phyloP scores from a whole-genome alignment of 2,329 filamentous ascomycete species.

The Chalaropsis thielavioides region DNA sequence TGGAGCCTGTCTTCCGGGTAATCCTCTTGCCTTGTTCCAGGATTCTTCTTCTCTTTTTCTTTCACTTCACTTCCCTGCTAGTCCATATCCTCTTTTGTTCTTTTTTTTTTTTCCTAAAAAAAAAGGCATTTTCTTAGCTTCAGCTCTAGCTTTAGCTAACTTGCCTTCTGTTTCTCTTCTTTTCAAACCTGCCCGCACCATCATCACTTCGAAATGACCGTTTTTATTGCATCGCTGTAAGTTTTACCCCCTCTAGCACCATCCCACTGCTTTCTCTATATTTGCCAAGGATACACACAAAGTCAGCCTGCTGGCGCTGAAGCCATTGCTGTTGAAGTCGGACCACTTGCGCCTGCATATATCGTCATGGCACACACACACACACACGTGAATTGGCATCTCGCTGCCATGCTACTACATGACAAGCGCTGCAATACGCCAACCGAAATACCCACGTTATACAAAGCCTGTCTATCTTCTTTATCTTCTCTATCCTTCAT shows the following conservation, averaged over 20 bases:
- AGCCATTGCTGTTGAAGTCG: background rate
- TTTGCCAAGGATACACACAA: background rate
- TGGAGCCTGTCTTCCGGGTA: background rate
- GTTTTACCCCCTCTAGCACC: constrained; percentile 19
- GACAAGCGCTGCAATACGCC: too few relatives aligned
- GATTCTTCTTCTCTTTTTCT: background rate
- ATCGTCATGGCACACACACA: background rate
- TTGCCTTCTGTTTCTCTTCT: background rate
- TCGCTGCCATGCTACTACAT: background rate
- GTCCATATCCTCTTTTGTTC: background rate
- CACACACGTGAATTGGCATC: background rate
- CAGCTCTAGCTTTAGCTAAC: background rate
- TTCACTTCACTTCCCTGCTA: background rate
- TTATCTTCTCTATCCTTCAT: too few relatives aligned
- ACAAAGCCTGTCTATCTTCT: background rate
- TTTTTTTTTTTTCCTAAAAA: background rate
- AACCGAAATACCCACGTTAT: background rate
- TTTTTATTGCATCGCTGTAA: constrained; percentile 38
- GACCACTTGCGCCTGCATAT: background rate
- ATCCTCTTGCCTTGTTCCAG: background rate
- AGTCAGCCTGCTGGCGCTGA: background rate
- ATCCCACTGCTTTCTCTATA: background rate
- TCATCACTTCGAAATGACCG: constrained; percentile 30
- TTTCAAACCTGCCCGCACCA: background rate
- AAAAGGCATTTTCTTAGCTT: background rate